phyloP scores from a whole-genome alignment of 768 basidiomycete genomes.

The Mrakia gelida region DNA sequence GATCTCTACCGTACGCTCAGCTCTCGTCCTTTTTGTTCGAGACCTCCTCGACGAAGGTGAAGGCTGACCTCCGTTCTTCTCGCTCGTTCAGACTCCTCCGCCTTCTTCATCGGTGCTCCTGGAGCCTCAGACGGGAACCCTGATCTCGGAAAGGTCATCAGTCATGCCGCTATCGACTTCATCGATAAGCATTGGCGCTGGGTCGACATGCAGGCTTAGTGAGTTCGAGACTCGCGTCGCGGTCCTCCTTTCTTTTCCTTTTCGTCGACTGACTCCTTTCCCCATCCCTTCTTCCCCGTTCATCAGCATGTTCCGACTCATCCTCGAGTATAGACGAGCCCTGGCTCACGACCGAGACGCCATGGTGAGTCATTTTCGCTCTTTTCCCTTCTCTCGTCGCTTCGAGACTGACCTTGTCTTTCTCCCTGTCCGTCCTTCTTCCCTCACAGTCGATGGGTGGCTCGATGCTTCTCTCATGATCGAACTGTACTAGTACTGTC shows the following conservation, averaged over 20 bases:
- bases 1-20: constrained; percentile 20
- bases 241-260: not conserved
- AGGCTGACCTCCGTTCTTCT: not conserved
- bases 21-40: too few relatives aligned
- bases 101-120: constrained; percentile 26
- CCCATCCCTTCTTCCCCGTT: not conserved
- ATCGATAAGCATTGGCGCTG: constrained; percentile 14
- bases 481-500: too few relatives aligned
- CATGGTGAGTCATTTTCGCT: constrained; percentile 2
- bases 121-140: not conserved
- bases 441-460: too few relatives aligned
- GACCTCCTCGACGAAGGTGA: too few relatives aligned
- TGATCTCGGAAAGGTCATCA: constrained; percentile 12
- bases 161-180: not conserved
- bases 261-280: not conserved
- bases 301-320: constrained; percentile 12
- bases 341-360: constrained; percentile 22
- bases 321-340: constrained; percentile 13
- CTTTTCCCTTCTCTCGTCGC: not conserved
- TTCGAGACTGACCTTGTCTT: too few relatives aligned
- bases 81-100: constrained; percentile 6
- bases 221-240: not conserved
- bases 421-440: too few relatives aligned
- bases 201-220: constrained; percentile 26
- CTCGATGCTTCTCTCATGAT: too few relatives aligned